Evolutionary conservation across 805 yeast species (phyloP).

Genomic region (Yamadazyma paraphyllophila): DNA sequence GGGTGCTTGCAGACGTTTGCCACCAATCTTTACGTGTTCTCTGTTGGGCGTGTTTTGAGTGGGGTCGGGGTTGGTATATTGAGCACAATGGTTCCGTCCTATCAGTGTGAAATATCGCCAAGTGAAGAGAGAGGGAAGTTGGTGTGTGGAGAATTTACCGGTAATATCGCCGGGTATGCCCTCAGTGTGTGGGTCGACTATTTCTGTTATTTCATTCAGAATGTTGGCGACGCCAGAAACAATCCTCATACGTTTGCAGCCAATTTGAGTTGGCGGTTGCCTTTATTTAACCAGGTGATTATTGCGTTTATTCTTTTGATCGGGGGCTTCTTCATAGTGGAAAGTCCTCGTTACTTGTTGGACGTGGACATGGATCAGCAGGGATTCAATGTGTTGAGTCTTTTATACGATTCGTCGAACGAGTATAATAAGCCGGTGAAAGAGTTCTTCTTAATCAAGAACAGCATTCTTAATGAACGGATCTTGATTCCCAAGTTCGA

Average conservation of each 20-base stretch:
- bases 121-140: conserved; percentile 80
- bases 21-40: conserved; percentile 50
- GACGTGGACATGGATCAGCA: conserved; percentile 72
- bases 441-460: conserved; percentile 49
- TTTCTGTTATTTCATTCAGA: conserved; percentile 60
- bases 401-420: conserved; percentile 27
- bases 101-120: conserved; percentile 86
- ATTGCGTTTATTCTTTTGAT: conserved; percentile 65
- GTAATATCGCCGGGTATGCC: conserved; percentile 79
- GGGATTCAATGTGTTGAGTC: conserved; percentile 38
- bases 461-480: conserved; percentile 40
- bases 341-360: conserved; percentile 87
- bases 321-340: conserved; percentile 80
- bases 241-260: conserved; percentile 38
- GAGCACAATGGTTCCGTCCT: conserved; percentile 81
- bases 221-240: conserved; percentile 43
- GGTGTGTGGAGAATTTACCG: conserved; percentile 86
- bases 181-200: conserved; percentile 88
- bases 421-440: conserved; percentile 32
- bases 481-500: conserved; percentile 35
- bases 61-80: conserved; percentile 88
- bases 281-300: conserved; percentile 70
- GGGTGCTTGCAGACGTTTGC: conserved; percentile 72
- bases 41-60: conserved; percentile 72
- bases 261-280: conserved; percentile 69